Percentiles rank a stretch among this genome's conserved stretches.
phyloP scores from a whole-genome alignment of 495 filamentous ascomycete genomes.

The Neurospora sp. region DNA sequence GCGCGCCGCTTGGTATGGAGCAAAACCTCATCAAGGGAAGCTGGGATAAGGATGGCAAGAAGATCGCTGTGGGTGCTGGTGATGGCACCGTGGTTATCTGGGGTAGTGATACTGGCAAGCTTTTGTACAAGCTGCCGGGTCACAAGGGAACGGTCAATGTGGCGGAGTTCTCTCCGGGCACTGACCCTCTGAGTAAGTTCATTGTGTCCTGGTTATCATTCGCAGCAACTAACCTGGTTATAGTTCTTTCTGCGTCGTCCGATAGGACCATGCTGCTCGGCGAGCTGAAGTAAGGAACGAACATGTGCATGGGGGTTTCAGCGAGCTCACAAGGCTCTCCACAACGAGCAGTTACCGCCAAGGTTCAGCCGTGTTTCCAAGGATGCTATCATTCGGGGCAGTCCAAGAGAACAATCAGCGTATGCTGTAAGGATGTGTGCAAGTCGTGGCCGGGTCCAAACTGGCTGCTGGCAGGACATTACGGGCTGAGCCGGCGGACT shows the following conservation, averaged over 20 bases:
- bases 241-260: constrained; percentile 79
- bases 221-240: constrained; percentile 22
- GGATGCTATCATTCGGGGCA: neutral
- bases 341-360: neutral
- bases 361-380: neutral
- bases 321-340: neutral
- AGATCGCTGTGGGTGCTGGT: constrained; percentile 79
- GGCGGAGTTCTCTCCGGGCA: constrained; percentile 75
- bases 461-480: neutral
- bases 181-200: constrained; percentile 78
- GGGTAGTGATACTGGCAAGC: constrained; percentile 70
- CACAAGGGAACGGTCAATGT: constrained; percentile 96
- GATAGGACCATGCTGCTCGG: constrained; percentile 71
- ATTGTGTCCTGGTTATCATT: neutral
- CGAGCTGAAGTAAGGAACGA: constrained; percentile 46
- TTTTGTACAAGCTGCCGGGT: constrained; percentile 89
- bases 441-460: neutral
- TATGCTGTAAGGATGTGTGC: neutral
- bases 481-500: neutral
- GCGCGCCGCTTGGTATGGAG: constrained; percentile 76
- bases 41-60: constrained; percentile 81
- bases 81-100: constrained; percentile 88
- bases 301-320: neutral
- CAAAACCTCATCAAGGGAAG: constrained; percentile 86
- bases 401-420: neutral